Conservation (phyloP, 1,284 basidiomycete species). For the Fistulinella cinereoalba region DNA sequence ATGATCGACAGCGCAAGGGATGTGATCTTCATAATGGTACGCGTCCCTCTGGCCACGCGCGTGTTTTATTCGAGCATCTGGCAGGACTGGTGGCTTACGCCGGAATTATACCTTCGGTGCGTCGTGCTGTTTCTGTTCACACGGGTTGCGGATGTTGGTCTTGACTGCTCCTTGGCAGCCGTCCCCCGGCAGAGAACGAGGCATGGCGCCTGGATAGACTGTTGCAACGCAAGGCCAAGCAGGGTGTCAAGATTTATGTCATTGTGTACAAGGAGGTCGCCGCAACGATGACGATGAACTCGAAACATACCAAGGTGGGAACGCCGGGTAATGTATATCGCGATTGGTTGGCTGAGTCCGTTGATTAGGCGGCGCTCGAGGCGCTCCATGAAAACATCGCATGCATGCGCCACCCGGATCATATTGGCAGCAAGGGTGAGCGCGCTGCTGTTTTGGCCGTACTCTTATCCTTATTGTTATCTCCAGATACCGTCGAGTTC, state of each 20-base stretch:
- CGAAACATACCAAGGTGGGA: constrained; percentile 77
- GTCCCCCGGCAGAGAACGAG: constrained; percentile 78
- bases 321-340: not conserved
- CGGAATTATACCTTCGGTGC: constrained; percentile 78
- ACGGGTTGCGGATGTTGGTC: constrained; percentile 6
- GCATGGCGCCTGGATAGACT: constrained; percentile 87
- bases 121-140: not conserved
- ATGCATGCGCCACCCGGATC: constrained; percentile 86
- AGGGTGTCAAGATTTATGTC: constrained; percentile 88
- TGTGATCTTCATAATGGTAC: constrained; percentile 74
- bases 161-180: constrained; percentile 38
- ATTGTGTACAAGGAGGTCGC: constrained; percentile 91
- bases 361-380: constrained; percentile 65
- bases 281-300: constrained; percentile 86
- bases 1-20: constrained; percentile 76
- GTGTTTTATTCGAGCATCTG: constrained; percentile 5
- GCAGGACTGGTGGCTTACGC: constrained; percentile 90
- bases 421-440: constrained; percentile 76
- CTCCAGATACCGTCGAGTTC: constrained; percentile 67
- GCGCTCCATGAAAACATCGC: constrained; percentile 83
- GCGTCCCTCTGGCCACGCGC: constrained; percentile 9
- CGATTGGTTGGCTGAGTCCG: constrained; percentile 5
- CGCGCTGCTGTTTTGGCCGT: not conserved
- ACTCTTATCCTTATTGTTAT: not conserved
- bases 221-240: constrained; percentile 81